A percentile compares a stretch with the other conserved stretches of the same genome.
These are phyloP conservation scores for Alternaria hordeiaustralica DNA, from an alignment of 2,329 filamentous ascomycete species.

Conservation along the genomic window DNA sequence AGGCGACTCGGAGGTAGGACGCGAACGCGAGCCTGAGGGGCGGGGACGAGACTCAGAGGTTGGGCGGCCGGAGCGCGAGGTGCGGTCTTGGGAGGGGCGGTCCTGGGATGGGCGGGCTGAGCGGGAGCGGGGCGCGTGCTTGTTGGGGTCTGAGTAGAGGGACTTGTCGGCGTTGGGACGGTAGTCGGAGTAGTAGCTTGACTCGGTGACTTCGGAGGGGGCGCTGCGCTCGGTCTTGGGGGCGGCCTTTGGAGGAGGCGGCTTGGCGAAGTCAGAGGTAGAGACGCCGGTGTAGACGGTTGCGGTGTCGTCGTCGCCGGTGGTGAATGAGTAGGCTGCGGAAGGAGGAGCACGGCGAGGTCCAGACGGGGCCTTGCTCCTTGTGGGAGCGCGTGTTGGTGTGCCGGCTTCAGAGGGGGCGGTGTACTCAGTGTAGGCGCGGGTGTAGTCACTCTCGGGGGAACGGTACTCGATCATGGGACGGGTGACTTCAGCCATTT, in stretches of 20 bases:
- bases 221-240: conserved; percentile 14
- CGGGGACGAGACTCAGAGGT: conserved; percentile 20
- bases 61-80: conserved; percentile 17
- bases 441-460: conserved; percentile 26
- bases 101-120: conserved; percentile 22
- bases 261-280: conserved; percentile 46
- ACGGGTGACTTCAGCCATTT: conserved; percentile 36
- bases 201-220: conserved; percentile 39
- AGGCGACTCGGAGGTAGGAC: conserved; percentile 42
- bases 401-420: conserved; percentile 32
- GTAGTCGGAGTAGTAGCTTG: conserved; percentile 51
- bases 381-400: conserved; percentile 23
- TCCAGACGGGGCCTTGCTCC: conserved; percentile 20
- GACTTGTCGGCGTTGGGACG: conserved; percentile 47
- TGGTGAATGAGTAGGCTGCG: conserved; percentile 57
- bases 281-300: conserved; percentile 51
- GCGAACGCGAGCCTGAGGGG: conserved; percentile 36
- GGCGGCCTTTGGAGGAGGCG: conserved; percentile 17
- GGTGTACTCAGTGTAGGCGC: conserved; percentile 37
- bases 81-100: conserved; percentile 6
- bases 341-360: conserved; percentile 45
- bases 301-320: conserved; percentile 53
- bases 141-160: conserved; percentile 27
- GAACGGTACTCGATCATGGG: conserved; percentile 30
- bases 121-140: conserved; percentile 28